phyloP scores from a whole-genome alignment of 83 land plant species.

The Isoetes engelmannii region DNA sequence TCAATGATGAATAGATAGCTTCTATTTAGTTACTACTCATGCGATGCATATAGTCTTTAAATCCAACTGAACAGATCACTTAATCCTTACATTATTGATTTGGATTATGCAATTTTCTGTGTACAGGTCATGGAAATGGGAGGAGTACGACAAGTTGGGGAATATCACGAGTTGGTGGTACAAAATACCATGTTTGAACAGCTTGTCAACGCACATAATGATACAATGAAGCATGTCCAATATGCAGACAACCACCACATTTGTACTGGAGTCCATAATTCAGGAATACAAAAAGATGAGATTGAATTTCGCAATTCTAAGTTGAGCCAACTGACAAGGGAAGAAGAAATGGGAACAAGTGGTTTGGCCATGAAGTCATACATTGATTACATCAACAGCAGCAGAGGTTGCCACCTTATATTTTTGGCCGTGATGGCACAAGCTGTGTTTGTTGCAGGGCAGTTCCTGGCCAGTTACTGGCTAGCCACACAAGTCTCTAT shows the following conservation, averaged over 20 bases:
- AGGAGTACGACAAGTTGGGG: slow-evolving; percentile 48
- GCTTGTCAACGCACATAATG: slow-evolving; percentile 54
- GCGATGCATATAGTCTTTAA: too few species aligned
- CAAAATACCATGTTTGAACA: slow-evolving; percentile 44
- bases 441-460: slow-evolving; percentile 37
- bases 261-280: slow-evolving; percentile 8
- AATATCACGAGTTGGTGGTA: slow-evolving; percentile 39
- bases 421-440: slow-evolving; percentile 27
- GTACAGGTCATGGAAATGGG: slow-evolving; percentile 60
- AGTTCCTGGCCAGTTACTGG: slow-evolving; percentile 53
- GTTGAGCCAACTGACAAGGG: slow-evolving; percentile 48
- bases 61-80: too few species aligned
- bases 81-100: too few species aligned
- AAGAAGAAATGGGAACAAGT: slow-evolving; percentile 61
- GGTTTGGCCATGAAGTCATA: slow-evolving; percentile 54
- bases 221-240: slow-evolving; percentile 31
- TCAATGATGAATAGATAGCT: too few species aligned
- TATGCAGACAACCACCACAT: slow-evolving; percentile 14
- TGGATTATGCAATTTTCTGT: neutral
- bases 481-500: slow-evolving; percentile 38
- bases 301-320: neutral
- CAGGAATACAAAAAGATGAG: neutral
- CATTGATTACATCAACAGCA: slow-evolving; percentile 33
- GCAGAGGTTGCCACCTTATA: slow-evolving; percentile 25
- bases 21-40: too few species aligned